Evolutionary conservation across 768 basidiomycete genomes (phyloP), one percentile per base, ranked within the genome.

Genomic region (Tylopilus vinaceipallidus): DNA sequence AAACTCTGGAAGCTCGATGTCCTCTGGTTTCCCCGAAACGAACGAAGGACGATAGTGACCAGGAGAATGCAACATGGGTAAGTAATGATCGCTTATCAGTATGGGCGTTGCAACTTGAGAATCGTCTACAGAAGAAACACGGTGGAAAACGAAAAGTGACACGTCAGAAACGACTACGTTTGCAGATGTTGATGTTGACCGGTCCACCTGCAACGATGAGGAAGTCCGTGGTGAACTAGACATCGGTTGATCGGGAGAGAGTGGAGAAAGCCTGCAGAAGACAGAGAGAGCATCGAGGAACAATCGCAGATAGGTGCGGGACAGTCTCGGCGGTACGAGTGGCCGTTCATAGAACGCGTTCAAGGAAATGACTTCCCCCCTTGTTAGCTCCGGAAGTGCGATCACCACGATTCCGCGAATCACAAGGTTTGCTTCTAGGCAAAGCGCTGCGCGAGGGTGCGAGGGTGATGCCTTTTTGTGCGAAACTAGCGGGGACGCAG

Each of bases 71-170:
- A 88, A 86, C 6, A 67, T 67, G 13, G 73, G 62, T 16, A 95
- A 78, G 53, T 80, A 67, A n/a, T 75, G 76, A 59, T 95, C 93
- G 10, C 82, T 83, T 41, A 93, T 78, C 16, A 95, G 60, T 37
- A 95, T 68, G 12, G 92, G 92, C 13, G 77, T 75, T 22, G 83
- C 79, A 41, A 57, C 26, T 42, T 62, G 67, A 23, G 37, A n/a
- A 45, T 56, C 61, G 7, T 60, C 55, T 26, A 20, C 23, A 16
- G 59, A 53, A 14, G 58, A 54, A 27, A 55, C 42, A 8, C 60
- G 42, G 27, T 68, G 68, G 58, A 86, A 79, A 11, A 73, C 72
- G 54, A 88, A 84, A 10, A 80, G 58, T 14, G 85, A 84, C 2
- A 87, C 11, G 39, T 88, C 86, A 10, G 66, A 59, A 37, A 71